Conservation (phyloP, 345 rosid species). For the Ceriops decandra region DNA sequence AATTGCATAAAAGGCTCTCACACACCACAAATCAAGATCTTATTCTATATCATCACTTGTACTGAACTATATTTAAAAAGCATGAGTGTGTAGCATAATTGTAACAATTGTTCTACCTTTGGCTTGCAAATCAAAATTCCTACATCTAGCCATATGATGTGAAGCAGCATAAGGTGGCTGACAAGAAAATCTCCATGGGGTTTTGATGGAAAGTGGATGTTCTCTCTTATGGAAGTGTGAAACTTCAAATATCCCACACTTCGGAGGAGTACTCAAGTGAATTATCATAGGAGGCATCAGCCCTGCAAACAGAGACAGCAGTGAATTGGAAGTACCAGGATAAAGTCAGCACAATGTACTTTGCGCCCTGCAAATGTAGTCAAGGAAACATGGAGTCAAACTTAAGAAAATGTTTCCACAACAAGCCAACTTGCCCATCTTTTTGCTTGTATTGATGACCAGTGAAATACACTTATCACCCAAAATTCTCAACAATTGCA, state of each 20-base stretch:
- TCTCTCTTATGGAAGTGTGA: conserved; percentile 29
- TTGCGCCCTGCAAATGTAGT: not conserved
- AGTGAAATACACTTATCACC: too few species aligned
- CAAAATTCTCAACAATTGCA: too few species aligned
- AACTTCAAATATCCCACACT: conserved; percentile 31
- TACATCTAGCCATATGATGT: conserved; percentile 3
- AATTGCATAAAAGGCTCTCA: conserved; percentile 2
- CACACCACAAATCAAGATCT: not conserved
- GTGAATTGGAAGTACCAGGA: not conserved
- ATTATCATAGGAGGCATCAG: conserved; percentile 31
- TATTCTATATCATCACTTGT: not conserved
- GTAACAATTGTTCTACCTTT: conserved; percentile 15
- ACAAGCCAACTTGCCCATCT: not conserved
- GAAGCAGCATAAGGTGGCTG: conserved; percentile 11
- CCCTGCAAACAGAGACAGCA: conserved; percentile 24
- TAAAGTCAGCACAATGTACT: conserved; percentile 15
- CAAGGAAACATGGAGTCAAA: not conserved
- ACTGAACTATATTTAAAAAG: not conserved
- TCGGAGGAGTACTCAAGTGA: conserved; percentile 15
- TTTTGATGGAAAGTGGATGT: conserved; percentile 11
- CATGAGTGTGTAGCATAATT: not conserved
- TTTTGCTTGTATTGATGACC: too few species aligned
- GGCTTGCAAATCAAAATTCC: conserved; percentile 9
- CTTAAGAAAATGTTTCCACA: not conserved
- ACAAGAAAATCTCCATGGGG: conserved; percentile 24